phyloP scores from a whole-genome alignment of 345 rosid species.

The Erodium maritimum region DNA sequence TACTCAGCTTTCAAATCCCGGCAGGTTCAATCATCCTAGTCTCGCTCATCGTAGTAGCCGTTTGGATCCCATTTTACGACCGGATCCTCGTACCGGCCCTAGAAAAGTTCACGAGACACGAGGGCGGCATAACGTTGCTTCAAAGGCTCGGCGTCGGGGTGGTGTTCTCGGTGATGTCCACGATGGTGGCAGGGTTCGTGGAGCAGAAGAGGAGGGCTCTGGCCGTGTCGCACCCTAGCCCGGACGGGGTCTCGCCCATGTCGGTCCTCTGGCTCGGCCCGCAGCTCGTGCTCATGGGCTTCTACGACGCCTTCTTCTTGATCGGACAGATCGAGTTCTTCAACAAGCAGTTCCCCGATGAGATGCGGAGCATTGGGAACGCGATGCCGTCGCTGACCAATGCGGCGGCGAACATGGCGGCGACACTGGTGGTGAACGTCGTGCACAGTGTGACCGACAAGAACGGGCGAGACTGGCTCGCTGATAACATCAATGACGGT shows the following conservation, averaged over 20 bases:
- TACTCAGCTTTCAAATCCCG: slow-evolving; percentile 13
- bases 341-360: slow-evolving; percentile 32
- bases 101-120: slow-evolving; percentile 15
- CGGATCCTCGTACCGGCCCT: slow-evolving; percentile 13
- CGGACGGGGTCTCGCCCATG: slow-evolving; percentile 12
- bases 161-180: slow-evolving; percentile 21
- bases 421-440: slow-evolving; percentile 6
- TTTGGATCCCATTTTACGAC: slow-evolving; percentile 27
- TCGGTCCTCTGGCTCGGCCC: slow-evolving; percentile 31
- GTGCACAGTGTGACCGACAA: slow-evolving; percentile 13
- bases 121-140: slow-evolving; percentile 24
- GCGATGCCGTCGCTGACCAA: slow-evolving; percentile 13
- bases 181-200: slow-evolving; percentile 34
- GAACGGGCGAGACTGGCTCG: slow-evolving; percentile 14
- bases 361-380: slow-evolving; percentile 28
- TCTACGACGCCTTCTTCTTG: slow-evolving; percentile 18
- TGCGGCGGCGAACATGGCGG: slow-evolving; percentile 13
- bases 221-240: slow-evolving; percentile 32
- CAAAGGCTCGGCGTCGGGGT: slow-evolving; percentile 37
- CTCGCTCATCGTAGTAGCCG: slow-evolving; percentile 10
- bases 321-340: slow-evolving; percentile 29
- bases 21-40: slow-evolving; percentile 14
- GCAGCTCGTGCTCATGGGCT: slow-evolving; percentile 21
- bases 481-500: slow-evolving; percentile 21
- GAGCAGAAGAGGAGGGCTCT: slow-evolving; percentile 31